Evolutionary conservation across 179 eudicot species (phyloP), one percentile per base, ranked within the genome.

Genomic region (Silene coronaria): DNA sequence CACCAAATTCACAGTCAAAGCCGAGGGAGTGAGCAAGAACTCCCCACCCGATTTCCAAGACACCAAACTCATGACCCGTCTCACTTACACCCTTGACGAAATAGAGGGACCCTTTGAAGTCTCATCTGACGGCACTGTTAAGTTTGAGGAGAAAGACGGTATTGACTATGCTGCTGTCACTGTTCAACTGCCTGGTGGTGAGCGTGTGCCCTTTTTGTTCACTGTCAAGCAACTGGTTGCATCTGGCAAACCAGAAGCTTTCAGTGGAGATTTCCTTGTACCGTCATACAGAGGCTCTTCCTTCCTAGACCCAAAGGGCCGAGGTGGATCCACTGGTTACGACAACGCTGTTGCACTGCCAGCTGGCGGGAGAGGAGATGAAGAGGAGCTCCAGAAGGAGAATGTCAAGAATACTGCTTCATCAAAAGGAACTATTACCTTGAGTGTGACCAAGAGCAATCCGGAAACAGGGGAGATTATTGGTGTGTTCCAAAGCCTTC

Each of bases 151-250:
- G 86, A 94, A 94, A 71, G 97, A 94, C 22, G 98, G 98, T 8
- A 96, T 96, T 34, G 99, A 96, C 84, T 96, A 93, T 23, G 99
- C 99, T 0, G 99, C 99, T 5, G 99, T 96, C 71, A 96, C 99
- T 0, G 98, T 96, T 16, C 99, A 96, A 77, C 91, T 96, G 12
- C 99, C 99, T 1, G 99, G 99, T 0, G 99, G 99, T 4, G 98
- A 96, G 80, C 93, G 99, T 0, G 99, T 96, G 32, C 99, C 99
- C 0, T 96, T 96, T 81, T 82, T 96, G 42, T 96, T 96, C 90
- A 93, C 98, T 5, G 80, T 96, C 75, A 96, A 96, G 78, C 93
- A 96, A 78, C 89, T 96, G 3, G 97, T 96, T 16, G 99, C 99
- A 5, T 85, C 99, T 0, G 99, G 99, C 14, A 93, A 89, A 60